phyloP scores from a whole-genome alignment of 257 asterid genomes.

The Penstemon davidsonii region DNA sequence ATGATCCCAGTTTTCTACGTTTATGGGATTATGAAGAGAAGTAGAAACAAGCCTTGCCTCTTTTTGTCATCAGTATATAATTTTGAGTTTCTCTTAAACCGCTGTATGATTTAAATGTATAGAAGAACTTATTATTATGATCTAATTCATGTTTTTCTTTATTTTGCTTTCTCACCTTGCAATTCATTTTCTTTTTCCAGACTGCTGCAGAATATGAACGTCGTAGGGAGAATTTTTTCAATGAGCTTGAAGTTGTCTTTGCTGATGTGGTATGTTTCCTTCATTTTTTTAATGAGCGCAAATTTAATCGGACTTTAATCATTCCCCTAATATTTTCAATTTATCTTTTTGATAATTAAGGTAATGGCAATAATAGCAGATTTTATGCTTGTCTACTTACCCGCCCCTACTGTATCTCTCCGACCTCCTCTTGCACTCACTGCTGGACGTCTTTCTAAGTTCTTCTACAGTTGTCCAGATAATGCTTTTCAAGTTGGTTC shows the following conservation, averaged over 20 bases:
- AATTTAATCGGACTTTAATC: neutral
- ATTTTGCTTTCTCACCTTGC: neutral
- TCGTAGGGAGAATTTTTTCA: conserved; percentile 65
- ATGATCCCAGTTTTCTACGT: neutral
- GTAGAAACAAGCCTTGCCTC: too few relatives aligned
- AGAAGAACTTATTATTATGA: neutral
- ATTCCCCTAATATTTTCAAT: conserved; percentile 21
- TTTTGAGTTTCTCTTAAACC: neutral
- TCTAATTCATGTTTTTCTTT: neutral
- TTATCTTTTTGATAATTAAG: conserved; percentile 35
- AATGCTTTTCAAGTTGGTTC: conserved; percentile 82
- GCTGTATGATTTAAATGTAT: neutral
- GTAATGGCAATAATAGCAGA: conserved; percentile 95
- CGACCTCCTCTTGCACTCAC: conserved; percentile 61
- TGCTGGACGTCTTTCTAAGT: conserved; percentile 80
- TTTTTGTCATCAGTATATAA: neutral
- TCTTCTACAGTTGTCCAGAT: conserved; percentile 82
- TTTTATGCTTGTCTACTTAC: conserved; percentile 97
- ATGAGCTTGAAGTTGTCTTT: conserved; percentile 57
- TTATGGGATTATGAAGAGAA: too few relatives aligned
- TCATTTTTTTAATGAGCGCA: neutral
- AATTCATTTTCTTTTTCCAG: conserved; percentile 32
- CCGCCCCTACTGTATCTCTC: conserved; percentile 97
- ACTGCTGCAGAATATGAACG: conserved; percentile 70
- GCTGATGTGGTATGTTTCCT: conserved; percentile 61